Percentiles rank a stretch among this genome's conserved stretches.
phyloP scores from a whole-genome alignment of 116 monocot species.

The Phalaenopsis hybrid region DNA sequence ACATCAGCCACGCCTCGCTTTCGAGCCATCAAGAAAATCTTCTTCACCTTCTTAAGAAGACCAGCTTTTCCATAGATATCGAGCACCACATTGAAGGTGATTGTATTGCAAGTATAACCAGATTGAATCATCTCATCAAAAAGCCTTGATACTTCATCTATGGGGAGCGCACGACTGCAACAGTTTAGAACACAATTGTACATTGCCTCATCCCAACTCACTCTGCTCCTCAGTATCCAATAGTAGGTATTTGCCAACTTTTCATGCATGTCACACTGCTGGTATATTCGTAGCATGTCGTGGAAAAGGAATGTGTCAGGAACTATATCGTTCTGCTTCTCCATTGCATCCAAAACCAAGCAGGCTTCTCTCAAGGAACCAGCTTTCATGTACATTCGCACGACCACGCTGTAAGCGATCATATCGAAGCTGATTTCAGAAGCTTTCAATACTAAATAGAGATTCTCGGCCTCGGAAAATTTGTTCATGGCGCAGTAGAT shows the following conservation, averaged over 20 bases:
- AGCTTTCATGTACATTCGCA: constrained; percentile 84
- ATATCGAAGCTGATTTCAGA: constrained; percentile 56
- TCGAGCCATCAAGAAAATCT: constrained; percentile 59
- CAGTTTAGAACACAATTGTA: constrained; percentile 91
- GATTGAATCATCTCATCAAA: constrained; percentile 70
- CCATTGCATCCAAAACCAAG: constrained; percentile 57
- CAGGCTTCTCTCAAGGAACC: constrained; percentile 59
- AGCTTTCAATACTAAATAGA: constrained; percentile 51
- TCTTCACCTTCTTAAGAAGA: constrained; percentile 57
- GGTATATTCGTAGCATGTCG: constrained; percentile 91
- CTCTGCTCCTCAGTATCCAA: constrained; percentile 45
- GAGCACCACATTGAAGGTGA: constrained; percentile 78
- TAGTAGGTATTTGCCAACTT: constrained; percentile 68
- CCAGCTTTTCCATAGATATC: constrained; percentile 79
- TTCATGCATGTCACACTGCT: constrained; percentile 53
- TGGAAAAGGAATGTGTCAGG: constrained; percentile 76
- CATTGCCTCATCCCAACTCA: constrained; percentile 72
- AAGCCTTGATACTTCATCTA: constrained; percentile 81
- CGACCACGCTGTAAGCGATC: constrained; percentile 74
- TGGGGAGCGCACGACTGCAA: constrained; percentile 70
- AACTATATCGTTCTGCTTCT: constrained; percentile 55
- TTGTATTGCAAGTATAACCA: constrained; percentile 47
- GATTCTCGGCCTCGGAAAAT: constrained; percentile 62
- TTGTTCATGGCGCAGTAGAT: constrained; percentile 47
- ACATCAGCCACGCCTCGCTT: constrained; percentile 62